Evolutionary conservation across 306 rosid genomes (phyloP), one percentile per base, ranked within the genome.

Genomic region (Lathyrus oleraceus): DNA sequence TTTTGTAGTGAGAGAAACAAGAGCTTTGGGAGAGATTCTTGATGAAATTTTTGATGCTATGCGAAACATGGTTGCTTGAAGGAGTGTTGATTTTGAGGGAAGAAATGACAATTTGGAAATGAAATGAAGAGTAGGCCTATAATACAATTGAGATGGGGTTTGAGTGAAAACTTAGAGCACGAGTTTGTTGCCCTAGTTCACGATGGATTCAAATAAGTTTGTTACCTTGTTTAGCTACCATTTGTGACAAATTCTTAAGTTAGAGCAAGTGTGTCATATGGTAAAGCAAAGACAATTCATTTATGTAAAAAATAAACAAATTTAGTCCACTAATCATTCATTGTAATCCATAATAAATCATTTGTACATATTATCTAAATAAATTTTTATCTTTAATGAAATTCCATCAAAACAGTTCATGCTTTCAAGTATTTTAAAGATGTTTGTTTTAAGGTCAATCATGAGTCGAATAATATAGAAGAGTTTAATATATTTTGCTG

Each of bases 51-150:
- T 81, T 32, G 79, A 54, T n/a, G 79, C 81, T 44, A 82, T 54
- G 63, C 85, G 81, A 61, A 88, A 63, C 91, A 90, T 92, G 27
- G 51, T 72, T 66, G 77, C 47, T 42, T 67, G 56, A 35, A n/a
- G 14, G 14, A 16, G 58, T 6, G 27, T 43, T 47, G 1, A 57
- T 25, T 27, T 16, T 47, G 54, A 16, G 56, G 23, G 12, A 17
- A 17, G 10, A 42, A 17, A 16, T 49, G 56, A 17, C 7, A 3
- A 10, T 42, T 42, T 3, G 47, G 47, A 42, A 13, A 42, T 42
- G 14, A 13, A 40, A 42, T 35, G 39, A 35, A 32, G 39, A 7
- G 10, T 35, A 35, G 2, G 39, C 39, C 39, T 35, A 8, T 7
- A n/a, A 45, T 45, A 20, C 9, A 45, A n/a, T 45, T 45, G 9